Base-by-base conservation (phyloP, 2,329 filamentous ascomycete genomes). In the Proliferodiscus dingleyae region DNA sequence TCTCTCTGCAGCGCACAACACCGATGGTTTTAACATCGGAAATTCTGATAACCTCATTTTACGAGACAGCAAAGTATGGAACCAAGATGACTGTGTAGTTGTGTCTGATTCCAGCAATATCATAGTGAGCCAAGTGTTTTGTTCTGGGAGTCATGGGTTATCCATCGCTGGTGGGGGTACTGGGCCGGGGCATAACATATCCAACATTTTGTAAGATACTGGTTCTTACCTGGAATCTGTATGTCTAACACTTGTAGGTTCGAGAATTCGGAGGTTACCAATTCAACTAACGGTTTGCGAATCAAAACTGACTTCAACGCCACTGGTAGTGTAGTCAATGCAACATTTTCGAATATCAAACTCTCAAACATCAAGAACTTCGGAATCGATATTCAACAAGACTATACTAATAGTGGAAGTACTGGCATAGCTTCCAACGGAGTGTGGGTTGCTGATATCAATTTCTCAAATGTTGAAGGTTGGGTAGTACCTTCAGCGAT, bases 361-460 rank as follows among this genome's bases (percentile, higher is more conserved):
- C 56, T 74, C 39, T 62, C 61, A 23, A 64, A 64, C 43, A 71
- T 73, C 48, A 58, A 62, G 39, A 66, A 68, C 47, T 73, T 72
- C 55, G 71, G 71, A 10, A 70, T 74, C 43, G 70, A 71, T 46
- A 40, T 81, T 46, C 68, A 79, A 61, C 77, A 80, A 64, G 73
- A 78, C 55, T 80, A 75, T 51, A 53, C 69, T 51, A 74, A 75
- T 49, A 71, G 71, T n/a, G 61, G 58, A 13, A 69, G 70, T 8
- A 71, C 66, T 9, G 71, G 71, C 13, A 62, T 16, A 0, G 68
- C 71, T 6, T 72, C 68, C 33, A 51, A 56, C 24, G 72, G 72
- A 22, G 70, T 76, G 13, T 70, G 69, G 22, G 74, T 76, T 56
- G 74, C 71, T n/a, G 60, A 37, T 59, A 33, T 48, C 8, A 55